phyloP scores from a whole-genome alignment of 2,329 filamentous ascomycete species.

The Aspergillus sp. region DNA sequence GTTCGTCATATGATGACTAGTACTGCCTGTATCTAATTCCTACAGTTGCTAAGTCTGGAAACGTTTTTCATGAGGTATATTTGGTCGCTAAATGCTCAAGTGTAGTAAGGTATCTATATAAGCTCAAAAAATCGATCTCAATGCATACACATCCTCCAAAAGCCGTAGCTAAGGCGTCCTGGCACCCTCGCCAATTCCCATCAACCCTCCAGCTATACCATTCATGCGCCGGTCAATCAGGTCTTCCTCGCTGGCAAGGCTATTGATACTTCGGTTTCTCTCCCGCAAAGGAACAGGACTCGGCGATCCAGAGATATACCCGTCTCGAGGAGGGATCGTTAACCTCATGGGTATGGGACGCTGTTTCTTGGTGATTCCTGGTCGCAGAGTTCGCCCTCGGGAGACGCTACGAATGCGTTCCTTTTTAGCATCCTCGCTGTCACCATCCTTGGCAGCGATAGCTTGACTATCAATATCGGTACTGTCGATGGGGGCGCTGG shows the following conservation, averaged over 20 bases:
- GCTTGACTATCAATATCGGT: too few relatives aligned
- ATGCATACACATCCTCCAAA: neutral
- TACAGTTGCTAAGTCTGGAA: neutral
- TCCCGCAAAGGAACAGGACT: constrained; percentile 24
- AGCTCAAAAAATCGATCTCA: neutral
- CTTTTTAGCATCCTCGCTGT: constrained; percentile 10
- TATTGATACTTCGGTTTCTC: constrained; percentile 50
- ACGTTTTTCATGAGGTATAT: too few relatives aligned
- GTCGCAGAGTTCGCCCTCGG: constrained; percentile 11
- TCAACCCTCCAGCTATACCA: constrained; percentile 55
- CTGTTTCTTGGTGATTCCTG: constrained; percentile 14
- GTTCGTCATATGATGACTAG: too few relatives aligned
- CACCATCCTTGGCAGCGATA: neutral
- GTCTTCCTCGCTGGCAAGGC: constrained; percentile 59
- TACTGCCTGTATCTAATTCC: too few relatives aligned
- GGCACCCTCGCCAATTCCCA: constrained; percentile 45
- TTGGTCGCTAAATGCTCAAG: too few relatives aligned
- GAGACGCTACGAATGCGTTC: constrained; percentile 8
- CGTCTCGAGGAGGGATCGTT: constrained; percentile 15
- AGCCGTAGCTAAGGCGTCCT: constrained; percentile 30
- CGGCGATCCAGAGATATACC: constrained; percentile 23
- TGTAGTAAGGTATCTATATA: neutral
- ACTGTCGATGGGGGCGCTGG: neutral
- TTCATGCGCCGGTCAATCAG: constrained; percentile 58
- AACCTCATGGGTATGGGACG: constrained; percentile 24